These are phyloP conservation scores for Penicillium sp. DNA, from an alignment of 2,329 filamentous ascomycete species.

Conservation along the genomic window DNA sequence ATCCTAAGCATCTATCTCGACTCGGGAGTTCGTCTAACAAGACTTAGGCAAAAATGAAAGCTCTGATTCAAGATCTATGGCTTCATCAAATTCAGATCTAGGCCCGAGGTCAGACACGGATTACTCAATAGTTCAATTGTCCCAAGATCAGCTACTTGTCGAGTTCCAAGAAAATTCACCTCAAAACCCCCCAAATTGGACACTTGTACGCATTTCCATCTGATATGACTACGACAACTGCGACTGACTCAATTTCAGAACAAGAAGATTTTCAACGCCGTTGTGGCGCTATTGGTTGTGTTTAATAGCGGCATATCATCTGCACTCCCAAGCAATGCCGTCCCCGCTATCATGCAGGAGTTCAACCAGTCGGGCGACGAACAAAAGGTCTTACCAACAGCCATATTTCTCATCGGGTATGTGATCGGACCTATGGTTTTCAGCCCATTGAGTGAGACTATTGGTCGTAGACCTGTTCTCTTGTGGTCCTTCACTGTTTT, in stretches of 20 bases:
- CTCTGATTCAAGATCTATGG: slow-evolving; percentile 1
- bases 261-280: slow-evolving; percentile 33
- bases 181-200: slow-evolving; percentile 31
- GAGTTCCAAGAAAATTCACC: slow-evolving; percentile 28
- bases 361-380: slow-evolving; percentile 30
- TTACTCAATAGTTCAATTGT: slow-evolving; percentile 24
- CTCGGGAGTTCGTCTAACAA: slow-evolving; percentile 10
- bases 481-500: slow-evolving; percentile 53
- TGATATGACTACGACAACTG: not conserved
- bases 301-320: slow-evolving; percentile 43
- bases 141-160: slow-evolving; percentile 26
- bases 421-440: slow-evolving; percentile 45
- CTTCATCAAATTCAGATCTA: slow-evolving; percentile 2
- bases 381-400: slow-evolving; percentile 38
- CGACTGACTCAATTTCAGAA: slow-evolving; percentile 10
- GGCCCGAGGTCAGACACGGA: slow-evolving; percentile 6
- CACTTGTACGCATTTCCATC: slow-evolving; percentile 22
- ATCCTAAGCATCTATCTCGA: not conserved
- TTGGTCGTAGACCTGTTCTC: slow-evolving; percentile 46
- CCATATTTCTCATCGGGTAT: slow-evolving; percentile 42
- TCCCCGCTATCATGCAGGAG: slow-evolving; percentile 38
- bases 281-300: slow-evolving; percentile 29
- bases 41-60: slow-evolving; percentile 9
- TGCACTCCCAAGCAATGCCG: slow-evolving; percentile 42
- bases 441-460: slow-evolving; percentile 46